Evolutionary conservation across 2,329 filamentous ascomycete species (phyloP).

Genomic region (Emergomyces orientalis): DNA sequence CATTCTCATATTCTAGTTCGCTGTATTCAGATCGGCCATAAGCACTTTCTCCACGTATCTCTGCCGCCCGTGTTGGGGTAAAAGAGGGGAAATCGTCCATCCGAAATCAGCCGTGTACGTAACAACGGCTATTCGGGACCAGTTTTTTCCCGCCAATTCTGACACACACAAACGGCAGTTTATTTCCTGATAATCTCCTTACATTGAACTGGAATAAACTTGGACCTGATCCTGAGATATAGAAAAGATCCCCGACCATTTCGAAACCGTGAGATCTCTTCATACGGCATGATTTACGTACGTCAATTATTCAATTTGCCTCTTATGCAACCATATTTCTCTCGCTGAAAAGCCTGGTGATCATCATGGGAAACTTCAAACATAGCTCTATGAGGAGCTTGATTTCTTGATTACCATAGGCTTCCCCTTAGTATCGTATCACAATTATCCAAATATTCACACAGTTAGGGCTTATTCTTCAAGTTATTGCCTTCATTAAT

Average conservation of each 20-base stretch:
- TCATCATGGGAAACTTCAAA: neutral
- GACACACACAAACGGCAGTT: neutral
- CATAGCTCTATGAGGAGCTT: neutral
- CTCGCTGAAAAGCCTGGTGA: neutral
- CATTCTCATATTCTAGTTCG: neutral
- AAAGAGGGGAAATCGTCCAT: neutral
- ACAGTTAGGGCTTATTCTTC: neutral
- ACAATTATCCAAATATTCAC: neutral
- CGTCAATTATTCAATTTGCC: neutral
- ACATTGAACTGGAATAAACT: no score
- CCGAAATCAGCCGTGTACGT: neutral
- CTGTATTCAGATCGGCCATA: neutral
- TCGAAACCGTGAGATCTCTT: neutral
- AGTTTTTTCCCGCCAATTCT: neutral
- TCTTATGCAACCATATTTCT: no score
- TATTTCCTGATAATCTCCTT: no score
- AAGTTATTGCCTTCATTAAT: neutral
- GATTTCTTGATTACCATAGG: neutral
- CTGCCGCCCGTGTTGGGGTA: neutral
- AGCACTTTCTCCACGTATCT: neutral
- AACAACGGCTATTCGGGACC: neutral
- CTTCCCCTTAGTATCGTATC: neutral
- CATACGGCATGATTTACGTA: neutral
- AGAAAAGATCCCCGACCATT: neutral
- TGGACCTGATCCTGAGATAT: neutral